phyloP scores from a whole-genome alignment of 2,329 filamentous ascomycete species.

The Sphaerulina musiva region DNA sequence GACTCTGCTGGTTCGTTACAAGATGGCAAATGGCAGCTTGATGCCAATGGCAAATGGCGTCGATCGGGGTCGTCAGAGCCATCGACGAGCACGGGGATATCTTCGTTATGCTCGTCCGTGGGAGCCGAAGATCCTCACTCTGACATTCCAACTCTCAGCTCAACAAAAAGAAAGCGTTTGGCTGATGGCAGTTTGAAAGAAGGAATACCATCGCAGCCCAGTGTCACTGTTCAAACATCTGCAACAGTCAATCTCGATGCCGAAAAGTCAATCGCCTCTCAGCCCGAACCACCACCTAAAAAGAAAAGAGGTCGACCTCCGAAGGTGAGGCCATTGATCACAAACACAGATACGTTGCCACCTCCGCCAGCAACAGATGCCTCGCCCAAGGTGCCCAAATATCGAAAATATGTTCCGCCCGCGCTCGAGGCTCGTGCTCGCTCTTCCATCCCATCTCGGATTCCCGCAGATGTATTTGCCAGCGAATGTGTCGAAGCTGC shows the following conservation, averaged over 20 bases:
- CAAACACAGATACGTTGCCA: slow-evolving; percentile 9
- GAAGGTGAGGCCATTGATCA: slow-evolving; percentile 21
- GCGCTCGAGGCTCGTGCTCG: slow-evolving; percentile 28
- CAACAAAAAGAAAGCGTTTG: slow-evolving; percentile 27
- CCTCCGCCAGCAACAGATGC: slow-evolving; percentile 3
- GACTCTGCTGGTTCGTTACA: slow-evolving; percentile 14
- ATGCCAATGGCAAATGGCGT: slow-evolving; percentile 29
- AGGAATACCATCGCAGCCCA: slow-evolving; percentile 4
- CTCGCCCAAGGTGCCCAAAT: slow-evolving; percentile 20
- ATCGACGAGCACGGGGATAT: slow-evolving; percentile 31
- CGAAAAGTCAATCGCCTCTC: slow-evolving; percentile 1
- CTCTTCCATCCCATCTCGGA: slow-evolving; percentile 72
- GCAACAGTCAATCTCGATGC: background rate
- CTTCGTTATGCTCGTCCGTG: slow-evolving; percentile 31
- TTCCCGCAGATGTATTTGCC: slow-evolving; percentile 74
- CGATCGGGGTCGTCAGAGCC: slow-evolving; percentile 32
- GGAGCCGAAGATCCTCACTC: slow-evolving; percentile 22
- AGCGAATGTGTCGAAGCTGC: slow-evolving; percentile 84
- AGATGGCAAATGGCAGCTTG: slow-evolving; percentile 23
- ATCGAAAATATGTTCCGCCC: slow-evolving; percentile 24
- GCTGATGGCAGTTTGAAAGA: slow-evolving; percentile 30
- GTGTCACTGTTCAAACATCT: background rate
- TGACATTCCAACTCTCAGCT: slow-evolving; percentile 5
- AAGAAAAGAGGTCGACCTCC: slow-evolving; percentile 32
- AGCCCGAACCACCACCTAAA: slow-evolving; percentile 12